phyloP scores from a whole-genome alignment of 1,139 yeast species.

The Magnusiomyces sp. region DNA sequence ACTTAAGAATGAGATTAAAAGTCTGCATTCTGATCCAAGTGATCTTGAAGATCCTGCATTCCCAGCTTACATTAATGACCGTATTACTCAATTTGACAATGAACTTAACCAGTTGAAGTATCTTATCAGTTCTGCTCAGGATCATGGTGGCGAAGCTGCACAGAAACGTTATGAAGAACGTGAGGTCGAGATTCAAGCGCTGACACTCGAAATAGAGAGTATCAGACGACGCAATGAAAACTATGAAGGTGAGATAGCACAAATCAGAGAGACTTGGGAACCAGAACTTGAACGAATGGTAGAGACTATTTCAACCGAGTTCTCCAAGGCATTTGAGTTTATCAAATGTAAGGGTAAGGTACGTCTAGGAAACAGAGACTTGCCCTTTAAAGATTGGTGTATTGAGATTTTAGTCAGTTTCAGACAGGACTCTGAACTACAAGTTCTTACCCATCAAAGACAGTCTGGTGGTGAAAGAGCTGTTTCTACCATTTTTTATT shows the following conservation, averaged over 20 bases:
- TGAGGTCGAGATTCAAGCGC: constrained; percentile 26
- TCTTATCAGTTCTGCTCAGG: neutral
- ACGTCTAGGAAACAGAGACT: constrained; percentile 42
- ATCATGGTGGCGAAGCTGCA: constrained; percentile 1
- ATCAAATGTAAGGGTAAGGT: constrained; percentile 88
- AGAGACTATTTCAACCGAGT: constrained; percentile 48
- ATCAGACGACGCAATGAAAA: constrained; percentile 27
- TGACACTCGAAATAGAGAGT: constrained; percentile 25
- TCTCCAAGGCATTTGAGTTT: constrained; percentile 54
- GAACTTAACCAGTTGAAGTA: neutral
- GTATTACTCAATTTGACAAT: neutral
- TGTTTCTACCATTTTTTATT: constrained; percentile 82
- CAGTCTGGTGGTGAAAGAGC: constrained; percentile 99
- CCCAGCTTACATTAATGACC: no score
- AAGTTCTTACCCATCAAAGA: constrained; percentile 68
- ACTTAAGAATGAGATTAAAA: constrained; percentile 19
- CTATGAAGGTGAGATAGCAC: constrained; percentile 34
- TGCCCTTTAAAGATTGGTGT: constrained; percentile 65
- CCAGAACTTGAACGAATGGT: constrained; percentile 47
- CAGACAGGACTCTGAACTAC: constrained; percentile 62
- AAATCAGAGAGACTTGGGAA: constrained; percentile 46
- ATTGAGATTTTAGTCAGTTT: constrained; percentile 79
- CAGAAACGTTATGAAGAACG: constrained; percentile 23
- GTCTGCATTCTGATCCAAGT: constrained; percentile 16
- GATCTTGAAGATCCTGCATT: no score